These are phyloP conservation scores for Tothia fuscella DNA, from an alignment of 2,329 filamentous ascomycete genomes.

Conservation along the genomic window DNA sequence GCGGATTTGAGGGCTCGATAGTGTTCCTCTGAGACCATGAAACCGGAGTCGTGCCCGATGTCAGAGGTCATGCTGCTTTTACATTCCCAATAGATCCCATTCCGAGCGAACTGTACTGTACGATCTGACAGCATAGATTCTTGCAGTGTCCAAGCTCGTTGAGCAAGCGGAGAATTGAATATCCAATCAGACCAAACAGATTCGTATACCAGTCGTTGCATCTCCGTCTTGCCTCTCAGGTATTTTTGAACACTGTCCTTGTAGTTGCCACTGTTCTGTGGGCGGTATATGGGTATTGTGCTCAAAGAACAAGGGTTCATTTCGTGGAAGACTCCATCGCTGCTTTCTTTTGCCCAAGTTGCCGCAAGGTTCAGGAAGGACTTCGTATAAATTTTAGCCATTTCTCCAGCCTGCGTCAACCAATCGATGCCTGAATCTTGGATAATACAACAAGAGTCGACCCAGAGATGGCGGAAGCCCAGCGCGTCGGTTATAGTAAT, in stretches of 20 bases:
- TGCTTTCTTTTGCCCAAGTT: neutral
- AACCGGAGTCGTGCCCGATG: neutral
- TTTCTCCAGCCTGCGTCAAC: neutral
- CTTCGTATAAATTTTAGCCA: neutral
- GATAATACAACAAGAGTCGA: neutral
- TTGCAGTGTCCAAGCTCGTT: neutral
- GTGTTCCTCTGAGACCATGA: no score
- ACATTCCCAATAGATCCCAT: neutral
- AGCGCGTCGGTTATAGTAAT: neutral
- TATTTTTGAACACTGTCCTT: no score
- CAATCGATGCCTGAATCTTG: neutral
- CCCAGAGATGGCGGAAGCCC: neutral
- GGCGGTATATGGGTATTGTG: no score
- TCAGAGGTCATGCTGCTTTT: neutral
- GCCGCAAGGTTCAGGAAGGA: neutral
- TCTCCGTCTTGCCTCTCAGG: neutral
- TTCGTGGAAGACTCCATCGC: neutral
- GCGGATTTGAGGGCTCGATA: no score
- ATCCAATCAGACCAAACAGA: neutral
- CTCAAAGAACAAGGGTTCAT: no score
- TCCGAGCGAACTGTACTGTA: neutral
- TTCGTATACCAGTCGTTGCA: neutral
- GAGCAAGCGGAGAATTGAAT: neutral
- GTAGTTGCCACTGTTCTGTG: no score
- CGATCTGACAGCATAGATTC: neutral